Percentiles rank a stretch among this genome's conserved stretches.
These are phyloP conservation scores for Gastrolobium bilobum DNA, from an alignment of 306 rosid species.

Conservation along the genomic window DNA sequence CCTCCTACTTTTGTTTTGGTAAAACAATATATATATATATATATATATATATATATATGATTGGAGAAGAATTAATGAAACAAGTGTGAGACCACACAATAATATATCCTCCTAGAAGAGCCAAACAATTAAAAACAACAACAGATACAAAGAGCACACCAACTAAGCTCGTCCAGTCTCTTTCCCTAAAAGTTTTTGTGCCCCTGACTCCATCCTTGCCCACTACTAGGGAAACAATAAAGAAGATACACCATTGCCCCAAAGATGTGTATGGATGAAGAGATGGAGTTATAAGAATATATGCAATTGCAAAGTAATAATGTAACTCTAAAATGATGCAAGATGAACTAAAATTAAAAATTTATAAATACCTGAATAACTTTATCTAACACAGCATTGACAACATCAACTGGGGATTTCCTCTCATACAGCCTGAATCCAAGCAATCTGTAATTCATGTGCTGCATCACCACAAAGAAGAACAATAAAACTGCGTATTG, in stretches of 20 bases:
- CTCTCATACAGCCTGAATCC: slow-evolving; percentile 89
- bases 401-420: slow-evolving; percentile 56
- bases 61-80: not conserved
- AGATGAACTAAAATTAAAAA: slow-evolving; percentile 43
- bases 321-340: slow-evolving; percentile 28
- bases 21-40: no score
- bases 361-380: slow-evolving; percentile 69
- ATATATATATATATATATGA: no score
- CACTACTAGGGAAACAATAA: slow-evolving; percentile 25
- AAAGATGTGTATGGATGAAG: slow-evolving; percentile 25
- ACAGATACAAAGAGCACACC: not conserved
- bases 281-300: slow-evolving; percentile 19
- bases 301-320: slow-evolving; percentile 28
- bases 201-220: slow-evolving; percentile 17
- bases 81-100: not conserved
- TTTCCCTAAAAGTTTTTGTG: not conserved
- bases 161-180: slow-evolving; percentile 2
- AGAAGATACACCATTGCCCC: not conserved
- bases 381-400: slow-evolving; percentile 68
- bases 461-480: slow-evolving; percentile 62
- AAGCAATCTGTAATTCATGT: slow-evolving; percentile 89
- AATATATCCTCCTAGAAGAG: slow-evolving; percentile 4
- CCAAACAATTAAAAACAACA: not conserved
- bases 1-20: not conserved
- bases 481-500: slow-evolving; percentile 40